phyloP scores from a whole-genome alignment of 495 filamentous ascomycete species.

The Tuber melanosporum region DNA sequence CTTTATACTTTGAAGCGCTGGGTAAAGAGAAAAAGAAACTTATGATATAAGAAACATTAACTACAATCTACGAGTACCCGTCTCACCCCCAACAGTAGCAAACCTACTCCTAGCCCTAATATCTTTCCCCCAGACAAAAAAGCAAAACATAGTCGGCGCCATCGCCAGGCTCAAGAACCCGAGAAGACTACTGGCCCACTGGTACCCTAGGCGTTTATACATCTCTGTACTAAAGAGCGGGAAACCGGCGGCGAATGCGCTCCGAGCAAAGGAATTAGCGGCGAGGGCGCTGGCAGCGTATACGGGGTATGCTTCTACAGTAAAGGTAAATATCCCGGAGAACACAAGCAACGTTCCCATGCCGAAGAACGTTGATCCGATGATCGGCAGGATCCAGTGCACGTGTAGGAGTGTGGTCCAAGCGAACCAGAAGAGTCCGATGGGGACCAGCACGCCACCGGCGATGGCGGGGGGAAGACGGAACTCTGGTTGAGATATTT shows the following conservation, averaged over 20 bases:
- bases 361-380: conserved; percentile 62
- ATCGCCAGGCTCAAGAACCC: conserved; percentile 64
- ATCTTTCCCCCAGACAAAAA: conserved; percentile 42
- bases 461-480: conserved; percentile 74
- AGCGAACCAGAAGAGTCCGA: conserved; percentile 65
- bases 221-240: conserved; percentile 58
- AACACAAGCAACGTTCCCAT: conserved; percentile 75
- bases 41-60: not conserved
- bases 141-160: conserved; percentile 47
- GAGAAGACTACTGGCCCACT: conserved; percentile 65
- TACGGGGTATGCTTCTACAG: conserved; percentile 86
- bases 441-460: conserved; percentile 69
- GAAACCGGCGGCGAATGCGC: conserved; percentile 74
- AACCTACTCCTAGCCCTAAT: conserved; percentile 53
- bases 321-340: conserved; percentile 84
- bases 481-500: conserved; percentile 75
- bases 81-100: conserved; percentile 43
- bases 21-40: too few species aligned
- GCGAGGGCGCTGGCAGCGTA: conserved; percentile 86
- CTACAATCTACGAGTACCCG: not conserved
- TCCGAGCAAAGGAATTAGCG: conserved; percentile 78
- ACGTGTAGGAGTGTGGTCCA: conserved; percentile 64
- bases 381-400: conserved; percentile 62
- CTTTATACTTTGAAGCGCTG: not conserved
- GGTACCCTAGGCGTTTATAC: conserved; percentile 61